Base-by-base conservation (phyloP, 768 basidiomycete species). In the Amanita pseudoporphyria region DNA sequence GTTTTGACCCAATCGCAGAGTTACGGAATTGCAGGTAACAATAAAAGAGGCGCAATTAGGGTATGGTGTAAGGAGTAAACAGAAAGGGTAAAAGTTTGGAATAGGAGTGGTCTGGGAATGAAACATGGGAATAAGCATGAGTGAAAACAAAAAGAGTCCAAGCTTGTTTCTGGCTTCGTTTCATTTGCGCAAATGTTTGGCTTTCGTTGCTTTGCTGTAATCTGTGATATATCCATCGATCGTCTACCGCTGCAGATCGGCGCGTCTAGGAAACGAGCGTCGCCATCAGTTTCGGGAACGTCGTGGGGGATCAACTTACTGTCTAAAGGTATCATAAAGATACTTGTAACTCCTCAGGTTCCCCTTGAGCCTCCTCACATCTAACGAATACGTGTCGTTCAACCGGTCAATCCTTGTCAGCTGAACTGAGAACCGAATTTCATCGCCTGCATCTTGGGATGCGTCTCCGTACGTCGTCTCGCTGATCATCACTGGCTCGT, bases 371-470 rank as follows among this genome's bases (percentile, higher is more conserved):
- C 96, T 70, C 59, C 94, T 80, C 62, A 97, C 84, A 67, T 97
- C 94, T 58, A 98, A 73, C 66, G 85, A 86, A 65, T 85, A 94
- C 39, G 93, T 88, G 61, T 90, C 89, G 56, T 84, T 88, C 58
- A 98, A 73, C 54, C 91, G 80, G 64, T 90, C 86, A 58, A 99
- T 73, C 58, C 87, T 72, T 41, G 95, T 97, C 54, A 99, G 67
- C 70, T 99, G 96, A 54, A 97, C 86, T 10, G 82, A 89, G 72
- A 98, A 98, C 57, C 89, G 81, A 57, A 99, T 91, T 79, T 98
- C 96, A 58, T 95, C 95, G 26, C 92, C 92, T 16, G 80, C 79
- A 60, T 98, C 96, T 57, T 87, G 78, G 3, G 73, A 62, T n/a
- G 69, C 57, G 50, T 88, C 88, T 12, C 94, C 94, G 59, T 95